Conservation (phyloP, 768 basidiomycete genomes). For the Russula emetica region DNA sequence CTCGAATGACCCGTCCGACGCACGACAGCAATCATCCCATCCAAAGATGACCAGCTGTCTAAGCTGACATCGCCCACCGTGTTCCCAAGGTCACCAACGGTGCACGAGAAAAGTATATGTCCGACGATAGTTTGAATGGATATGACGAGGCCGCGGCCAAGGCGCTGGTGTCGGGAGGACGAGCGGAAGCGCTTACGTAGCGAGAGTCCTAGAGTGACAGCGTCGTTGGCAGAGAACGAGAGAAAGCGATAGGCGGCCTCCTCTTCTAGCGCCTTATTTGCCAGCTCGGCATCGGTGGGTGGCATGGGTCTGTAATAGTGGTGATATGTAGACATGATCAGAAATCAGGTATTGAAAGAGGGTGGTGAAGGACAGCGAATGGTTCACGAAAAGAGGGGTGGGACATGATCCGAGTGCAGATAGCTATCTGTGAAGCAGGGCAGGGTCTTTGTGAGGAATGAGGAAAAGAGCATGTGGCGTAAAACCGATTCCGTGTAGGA, state of each 20-base stretch:
- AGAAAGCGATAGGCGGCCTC: constrained; percentile 68
- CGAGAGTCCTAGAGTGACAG: constrained; percentile 74
- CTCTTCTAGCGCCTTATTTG: constrained; percentile 64
- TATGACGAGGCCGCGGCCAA: constrained; percentile 74
- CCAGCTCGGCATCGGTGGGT: constrained; percentile 68
- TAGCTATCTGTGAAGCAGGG: neutral
- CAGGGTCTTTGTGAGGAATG: constrained; percentile 1
- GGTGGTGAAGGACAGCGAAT: neutral
- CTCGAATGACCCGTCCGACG: constrained; percentile 78
- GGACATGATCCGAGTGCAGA: neutral
- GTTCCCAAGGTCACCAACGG: constrained; percentile 75
- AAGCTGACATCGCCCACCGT: constrained; percentile 67
- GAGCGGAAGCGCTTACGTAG: constrained; percentile 80
- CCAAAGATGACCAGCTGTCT: constrained; percentile 74
- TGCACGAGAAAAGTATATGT: constrained; percentile 75
- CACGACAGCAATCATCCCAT: constrained; percentile 77
- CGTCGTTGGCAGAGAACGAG: constrained; percentile 71
- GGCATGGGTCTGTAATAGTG: constrained; percentile 53
- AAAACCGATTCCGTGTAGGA: neutral
- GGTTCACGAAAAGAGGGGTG: neutral
- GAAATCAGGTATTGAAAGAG: constrained; percentile 13
- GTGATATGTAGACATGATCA: constrained; percentile 50
- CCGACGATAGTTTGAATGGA: constrained; percentile 77
- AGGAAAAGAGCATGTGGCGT: constrained; percentile 5
- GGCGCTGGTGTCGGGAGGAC: constrained; percentile 59